phyloP scores from a whole-genome alignment of 352 stramenopile species.

The Pythium volutum region DNA sequence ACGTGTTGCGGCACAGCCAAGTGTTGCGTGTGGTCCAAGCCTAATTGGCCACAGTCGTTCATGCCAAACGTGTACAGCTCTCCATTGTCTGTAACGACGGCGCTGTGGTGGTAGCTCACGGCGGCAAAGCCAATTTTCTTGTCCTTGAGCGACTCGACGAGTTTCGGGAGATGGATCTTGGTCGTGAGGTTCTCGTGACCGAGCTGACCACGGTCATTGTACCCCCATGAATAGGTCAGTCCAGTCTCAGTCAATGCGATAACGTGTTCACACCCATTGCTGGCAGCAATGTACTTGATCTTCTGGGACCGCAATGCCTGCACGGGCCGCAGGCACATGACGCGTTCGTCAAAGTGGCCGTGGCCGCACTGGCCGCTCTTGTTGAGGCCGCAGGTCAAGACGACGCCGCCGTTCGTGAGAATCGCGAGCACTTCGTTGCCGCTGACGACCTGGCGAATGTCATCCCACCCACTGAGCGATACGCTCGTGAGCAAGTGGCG shows the following conservation, averaged over 20 bases:
- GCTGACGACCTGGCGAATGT: conserved; percentile 81
- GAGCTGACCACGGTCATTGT: conserved; percentile 85
- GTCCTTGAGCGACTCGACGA: conserved; percentile 81
- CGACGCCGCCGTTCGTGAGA: conserved; percentile 76
- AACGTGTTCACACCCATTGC: conserved; percentile 88
- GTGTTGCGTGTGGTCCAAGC: conserved; percentile 78
- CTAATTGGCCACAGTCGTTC: conserved; percentile 88
- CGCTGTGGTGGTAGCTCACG: conserved; percentile 86
- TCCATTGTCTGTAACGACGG: conserved; percentile 63
- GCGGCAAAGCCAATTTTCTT: conserved; percentile 79
- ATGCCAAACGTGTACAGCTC: conserved; percentile 88
- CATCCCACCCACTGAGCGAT: conserved; percentile 74
- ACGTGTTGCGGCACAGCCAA: conserved; percentile 72
- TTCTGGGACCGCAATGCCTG: conserved; percentile 72
- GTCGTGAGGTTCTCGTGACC: conserved; percentile 82
- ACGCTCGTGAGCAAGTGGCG: conserved; percentile 76
- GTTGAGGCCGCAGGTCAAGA: conserved; percentile 83
- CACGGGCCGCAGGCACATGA: conserved; percentile 80
- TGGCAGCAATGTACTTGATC: conserved; percentile 80
- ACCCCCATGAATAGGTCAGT: conserved; percentile 84
- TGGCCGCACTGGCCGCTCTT: conserved; percentile 88
- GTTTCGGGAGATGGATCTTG: conserved; percentile 81
- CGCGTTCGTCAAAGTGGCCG: conserved; percentile 82
- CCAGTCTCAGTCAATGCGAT: conserved; percentile 81
- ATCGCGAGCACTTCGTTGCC: conserved; percentile 82